Base-by-base conservation (phyloP, 2,329 filamentous ascomycete genomes). In the Coniella lustricola region DNA sequence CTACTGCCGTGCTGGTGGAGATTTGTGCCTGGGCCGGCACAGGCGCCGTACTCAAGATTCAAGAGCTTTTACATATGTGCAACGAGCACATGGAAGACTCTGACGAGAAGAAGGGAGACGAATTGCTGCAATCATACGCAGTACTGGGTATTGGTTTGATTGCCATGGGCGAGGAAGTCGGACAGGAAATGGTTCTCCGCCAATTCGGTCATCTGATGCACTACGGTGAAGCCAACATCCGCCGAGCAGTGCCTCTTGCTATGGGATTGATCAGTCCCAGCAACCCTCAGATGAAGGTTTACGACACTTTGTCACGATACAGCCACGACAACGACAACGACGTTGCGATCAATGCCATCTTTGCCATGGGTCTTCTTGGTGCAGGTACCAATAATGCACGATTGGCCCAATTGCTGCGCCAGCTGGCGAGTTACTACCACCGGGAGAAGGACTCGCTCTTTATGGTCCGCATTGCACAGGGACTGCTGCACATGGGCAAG, bases 221-320 rank as follows among this genome's bases (percentile, higher is more conserved):
- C 71, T 98, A 98, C 62, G 93, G 94, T 55, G 91, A 96, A 67
- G 79, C 90, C 63, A 97, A 98, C 65, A 98, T 98, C 60, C 86
- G 93, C 54, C 93, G 93, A 63, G 91, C 90, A 17, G 93, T 98
- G 25, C 93, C 93, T 32, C 76, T 98, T 47, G 93, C 93, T 21
- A 94, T 98, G 89, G 94, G 90, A 61, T 78, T 98, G 47, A 85
- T 98, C 63, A 95, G 88, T 69, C 89, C 94, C 12, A 96, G 90
- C 71, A 98, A 98, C 72, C 93, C 93, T 10, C 94, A 98, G 67
- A 98, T 98, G 91, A 98, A 97, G 76, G 87, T 98, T 41, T 98
- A 98, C 72, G 93, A 98, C 67, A 98, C 93, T 1, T 75, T 98
- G 10, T 98, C 93, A 44, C 79, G 93, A 62, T 98, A 98, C 77